These are phyloP conservation scores for Brettanomyces nanus DNA, from an alignment of 805 yeast genomes.

Conservation along the genomic window DNA sequence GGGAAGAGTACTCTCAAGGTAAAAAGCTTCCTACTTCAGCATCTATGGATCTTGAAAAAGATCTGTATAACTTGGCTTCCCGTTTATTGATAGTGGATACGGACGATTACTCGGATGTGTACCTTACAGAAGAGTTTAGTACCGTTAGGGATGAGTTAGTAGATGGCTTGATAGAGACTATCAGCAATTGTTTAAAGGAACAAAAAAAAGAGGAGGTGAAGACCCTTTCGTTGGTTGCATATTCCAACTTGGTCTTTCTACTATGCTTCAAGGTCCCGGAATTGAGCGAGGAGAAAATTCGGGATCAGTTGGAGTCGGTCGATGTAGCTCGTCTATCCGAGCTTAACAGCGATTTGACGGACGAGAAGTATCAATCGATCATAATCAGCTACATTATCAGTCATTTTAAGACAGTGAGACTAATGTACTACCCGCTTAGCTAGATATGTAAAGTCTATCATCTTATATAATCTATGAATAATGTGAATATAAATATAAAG, in stretches of 20 bases:
- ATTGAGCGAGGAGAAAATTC: too few relatives aligned
- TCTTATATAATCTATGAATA: too few relatives aligned
- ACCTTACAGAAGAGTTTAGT: conserved; percentile 13
- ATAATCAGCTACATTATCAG: conserved; percentile 4
- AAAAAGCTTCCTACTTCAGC: conserved; percentile 14
- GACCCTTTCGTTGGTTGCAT: conserved; percentile 6
- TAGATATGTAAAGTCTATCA: neutral
- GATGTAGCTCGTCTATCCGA: neutral
- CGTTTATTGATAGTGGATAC: conserved; percentile 11
- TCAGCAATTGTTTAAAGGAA: neutral
- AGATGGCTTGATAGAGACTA: neutral
- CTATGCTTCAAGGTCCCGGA: conserved; percentile 3
- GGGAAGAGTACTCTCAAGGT: conserved; percentile 10
- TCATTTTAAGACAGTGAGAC: conserved; percentile 8
- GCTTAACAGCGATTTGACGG: conserved; percentile 1
- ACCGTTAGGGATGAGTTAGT: neutral
- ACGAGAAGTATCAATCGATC: conserved; percentile 1
- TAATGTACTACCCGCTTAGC: conserved; percentile 12
- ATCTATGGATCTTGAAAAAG: conserved; percentile 17
- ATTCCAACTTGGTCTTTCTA: conserved; percentile 8
- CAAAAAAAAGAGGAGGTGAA: neutral
- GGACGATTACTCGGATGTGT: conserved; percentile 24
- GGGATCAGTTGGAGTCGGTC: neutral
- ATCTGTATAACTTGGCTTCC: conserved; percentile 14
- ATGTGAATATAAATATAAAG: too few relatives aligned